A percentile compares a stretch with the other conserved stretches of the same genome.
phyloP scores from a whole-genome alignment of 768 basidiomycete species.

The Trametes punicea region DNA sequence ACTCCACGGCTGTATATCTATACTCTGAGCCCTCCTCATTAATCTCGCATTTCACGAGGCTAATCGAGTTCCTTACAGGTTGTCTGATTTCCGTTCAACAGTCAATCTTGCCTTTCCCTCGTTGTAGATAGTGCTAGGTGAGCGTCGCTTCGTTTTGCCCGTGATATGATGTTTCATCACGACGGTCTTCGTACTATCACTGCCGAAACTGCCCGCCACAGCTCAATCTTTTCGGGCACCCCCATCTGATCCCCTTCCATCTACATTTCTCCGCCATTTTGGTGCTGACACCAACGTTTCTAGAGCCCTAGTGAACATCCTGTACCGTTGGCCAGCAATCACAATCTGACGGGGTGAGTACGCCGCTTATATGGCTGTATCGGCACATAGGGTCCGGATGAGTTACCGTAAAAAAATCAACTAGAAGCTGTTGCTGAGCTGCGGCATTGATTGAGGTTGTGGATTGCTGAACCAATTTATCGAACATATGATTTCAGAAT shows the following conservation, averaged over 20 bases:
- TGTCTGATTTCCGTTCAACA: neutral
- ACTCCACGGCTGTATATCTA: slow-evolving; percentile 79
- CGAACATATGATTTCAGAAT: too few species aligned
- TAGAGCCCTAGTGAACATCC: neutral
- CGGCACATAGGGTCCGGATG: slow-evolving; percentile 34
- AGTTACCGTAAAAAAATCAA: slow-evolving; percentile 57
- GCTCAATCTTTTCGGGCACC: slow-evolving; percentile 81
- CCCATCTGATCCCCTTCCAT: slow-evolving; percentile 53
- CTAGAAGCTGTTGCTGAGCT: slow-evolving; percentile 90
- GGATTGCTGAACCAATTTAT: slow-evolving; percentile 12
- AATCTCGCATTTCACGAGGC: neutral
- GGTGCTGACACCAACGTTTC: neutral
- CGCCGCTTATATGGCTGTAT: neutral
- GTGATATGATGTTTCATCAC: slow-evolving; percentile 73
- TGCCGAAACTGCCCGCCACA: slow-evolving; percentile 95
- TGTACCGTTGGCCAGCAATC: too few species aligned
- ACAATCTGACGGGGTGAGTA: slow-evolving; percentile 3
- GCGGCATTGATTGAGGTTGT: slow-evolving; percentile 54
- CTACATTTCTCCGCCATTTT: neutral
- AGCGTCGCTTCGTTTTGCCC: slow-evolving; percentile 26
- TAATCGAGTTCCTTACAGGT: neutral
- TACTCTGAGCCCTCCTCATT: slow-evolving; percentile 44
- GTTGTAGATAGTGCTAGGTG: slow-evolving; percentile 23
- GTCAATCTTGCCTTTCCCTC: neutral
- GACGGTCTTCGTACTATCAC: slow-evolving; percentile 85